These are phyloP conservation scores for Melaleuca alternifolia DNA, from an alignment of 345 rosid genomes.

Conservation along the genomic window DNA sequence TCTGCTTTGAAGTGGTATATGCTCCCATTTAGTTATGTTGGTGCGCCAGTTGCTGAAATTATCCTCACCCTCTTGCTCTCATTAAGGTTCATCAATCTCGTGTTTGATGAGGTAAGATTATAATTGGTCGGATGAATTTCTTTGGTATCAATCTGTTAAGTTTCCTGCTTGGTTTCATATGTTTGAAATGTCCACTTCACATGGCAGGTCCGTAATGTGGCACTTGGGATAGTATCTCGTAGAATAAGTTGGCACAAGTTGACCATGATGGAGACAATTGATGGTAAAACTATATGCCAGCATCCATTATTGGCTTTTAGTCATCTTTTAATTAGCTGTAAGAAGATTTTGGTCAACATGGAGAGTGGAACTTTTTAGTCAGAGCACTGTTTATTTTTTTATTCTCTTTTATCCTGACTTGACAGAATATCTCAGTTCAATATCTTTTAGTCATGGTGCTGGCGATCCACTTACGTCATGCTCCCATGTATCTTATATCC, in stretches of 20 bases:
- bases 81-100: constrained; percentile 78
- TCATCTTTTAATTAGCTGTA: not conserved
- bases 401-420: not conserved
- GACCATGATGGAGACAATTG: constrained; percentile 72
- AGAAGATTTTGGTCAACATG: not conserved
- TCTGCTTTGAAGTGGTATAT: constrained; percentile 80
- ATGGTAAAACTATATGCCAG: constrained; percentile 26
- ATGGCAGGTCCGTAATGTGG: constrained; percentile 69
- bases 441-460: not conserved
- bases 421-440: not conserved
- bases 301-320: not conserved
- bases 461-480: not conserved
- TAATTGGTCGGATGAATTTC: not conserved
- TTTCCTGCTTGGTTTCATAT: not conserved
- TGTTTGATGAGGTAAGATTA: constrained; percentile 71
- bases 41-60: constrained; percentile 88
- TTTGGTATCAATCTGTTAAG: not conserved
- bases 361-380: not conserved
- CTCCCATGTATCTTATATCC: not conserved
- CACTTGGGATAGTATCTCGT: constrained; percentile 84
- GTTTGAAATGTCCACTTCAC: not conserved
- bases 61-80: constrained; percentile 82
- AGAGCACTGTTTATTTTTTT: not conserved
- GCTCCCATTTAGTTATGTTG: constrained; percentile 56
- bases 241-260: constrained; percentile 82